These are phyloP conservation scores for Chlamydomonas urium DNA, from an alignment of 139 green algal genomes.

Conservation along the genomic window DNA sequence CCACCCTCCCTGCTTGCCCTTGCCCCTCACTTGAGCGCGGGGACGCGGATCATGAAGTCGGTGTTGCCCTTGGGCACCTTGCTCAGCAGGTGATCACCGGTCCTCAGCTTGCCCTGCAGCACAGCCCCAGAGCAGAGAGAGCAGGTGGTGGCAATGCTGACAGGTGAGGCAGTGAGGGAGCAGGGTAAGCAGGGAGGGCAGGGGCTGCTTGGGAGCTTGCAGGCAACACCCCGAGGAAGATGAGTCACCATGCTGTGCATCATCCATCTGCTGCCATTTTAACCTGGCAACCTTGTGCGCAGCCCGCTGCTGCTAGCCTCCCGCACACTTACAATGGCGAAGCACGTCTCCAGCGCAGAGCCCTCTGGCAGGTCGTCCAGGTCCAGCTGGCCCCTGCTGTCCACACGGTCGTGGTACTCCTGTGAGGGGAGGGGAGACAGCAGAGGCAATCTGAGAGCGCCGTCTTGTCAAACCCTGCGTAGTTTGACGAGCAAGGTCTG, in stretches of 20 bases:
- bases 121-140: too few species aligned
- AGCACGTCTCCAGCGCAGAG: conserved; percentile 14
- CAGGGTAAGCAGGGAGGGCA: neutral
- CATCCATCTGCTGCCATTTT: too few species aligned
- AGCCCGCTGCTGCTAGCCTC: neutral
- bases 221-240: neutral
- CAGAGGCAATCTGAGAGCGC: too few species aligned
- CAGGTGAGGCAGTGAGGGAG: neutral
- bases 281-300: too few species aligned
- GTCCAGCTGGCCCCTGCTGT: neutral
- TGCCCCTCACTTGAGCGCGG: neutral
- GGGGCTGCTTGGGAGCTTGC: too few species aligned
- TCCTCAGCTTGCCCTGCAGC: conserved; percentile 1
- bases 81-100: neutral
- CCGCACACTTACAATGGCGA: neutral
- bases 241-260: neutral
- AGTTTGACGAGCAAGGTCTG: neutral
- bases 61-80: neutral
- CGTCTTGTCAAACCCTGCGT: too few species aligned
- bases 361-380: conserved; percentile 7
- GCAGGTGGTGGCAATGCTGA: neutral
- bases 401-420: neutral
- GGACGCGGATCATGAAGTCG: conserved; percentile 6
- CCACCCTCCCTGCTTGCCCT: neutral
- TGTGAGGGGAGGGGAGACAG: neutral